Evolutionary conservation across 2,329 filamentous ascomycete genomes (phyloP), one percentile per base, ranked within the genome.

Genomic region (Fusarium gaditjirri): DNA sequence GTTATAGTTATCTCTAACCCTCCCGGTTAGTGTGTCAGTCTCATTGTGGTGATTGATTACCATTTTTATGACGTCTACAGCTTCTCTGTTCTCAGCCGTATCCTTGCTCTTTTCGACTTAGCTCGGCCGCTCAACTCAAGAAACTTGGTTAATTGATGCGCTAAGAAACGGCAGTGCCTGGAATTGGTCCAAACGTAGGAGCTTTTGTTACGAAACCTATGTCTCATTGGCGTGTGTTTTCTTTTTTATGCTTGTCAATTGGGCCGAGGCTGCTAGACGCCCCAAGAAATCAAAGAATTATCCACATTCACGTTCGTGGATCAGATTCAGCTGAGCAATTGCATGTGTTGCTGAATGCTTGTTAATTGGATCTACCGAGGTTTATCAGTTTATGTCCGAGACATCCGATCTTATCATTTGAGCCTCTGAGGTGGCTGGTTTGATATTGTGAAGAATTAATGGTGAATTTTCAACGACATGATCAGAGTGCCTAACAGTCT

Each of bases 111-210:
- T 54, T 58, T 41, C 17, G 36, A 43, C 35, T 58, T 73, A 72
- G 70, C 49, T 50, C 29, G 35, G 21, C 33, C 54, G 52, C 36
- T 63, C 57, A 64, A 68, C 60, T 39, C 70, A 73, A 64, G 66
- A 55, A 71, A 68, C 44, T 50, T 35, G 23, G 17, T 29, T 50
- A 33, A 33, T 35, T 44, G 14, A 38, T 13, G 21, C 56, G 53
- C 56, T 71, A 70, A 56, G 21, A 19, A 65, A 73, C 53, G 60
- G 61, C 53, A 70, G 70, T 70, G 23, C 65, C 70, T 72, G 61
- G 53, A 42, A 59, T 42, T 70, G 54, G 44, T 47, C n/a, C 27
- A 39, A 52, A 33, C n/a, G 14, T 33, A 63, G 64, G 50, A 59
- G 61, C 49, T 52, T 67, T 62, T 63, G 39, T 25, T 67, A 33